Percentiles rank a stretch among this genome's conserved stretches.
Evolutionary conservation across 2,329 filamentous ascomycete species (phyloP).

Genomic region (Chaetomium globosum): DNA sequence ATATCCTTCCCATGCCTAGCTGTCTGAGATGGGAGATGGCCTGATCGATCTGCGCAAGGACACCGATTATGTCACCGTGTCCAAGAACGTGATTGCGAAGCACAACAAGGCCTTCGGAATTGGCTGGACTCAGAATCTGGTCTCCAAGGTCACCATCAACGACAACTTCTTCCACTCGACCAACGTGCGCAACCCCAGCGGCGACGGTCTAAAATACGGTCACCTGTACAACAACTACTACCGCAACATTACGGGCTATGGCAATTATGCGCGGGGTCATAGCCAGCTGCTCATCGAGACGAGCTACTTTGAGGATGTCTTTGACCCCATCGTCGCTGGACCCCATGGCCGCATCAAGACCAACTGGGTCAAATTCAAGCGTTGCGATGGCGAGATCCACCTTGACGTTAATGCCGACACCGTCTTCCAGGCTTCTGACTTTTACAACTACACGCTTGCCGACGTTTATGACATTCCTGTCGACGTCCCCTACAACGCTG

Average conservation of each 20-base stretch:
- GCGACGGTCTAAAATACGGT: neutral
- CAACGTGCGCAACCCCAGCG: slow-evolving; percentile 9
- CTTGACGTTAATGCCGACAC: neutral
- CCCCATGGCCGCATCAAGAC: slow-evolving; percentile 5
- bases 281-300: slow-evolving; percentile 6
- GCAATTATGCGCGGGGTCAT: neutral
- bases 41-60: slow-evolving; percentile 3
- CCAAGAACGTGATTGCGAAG: slow-evolving; percentile 1
- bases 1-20: neutral
- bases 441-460: slow-evolving; percentile 4
- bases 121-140: neutral
- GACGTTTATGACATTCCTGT: slow-evolving; percentile 3
- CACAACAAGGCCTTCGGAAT: slow-evolving; percentile 9
- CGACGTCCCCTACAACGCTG: neutral
- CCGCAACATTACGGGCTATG: slow-evolving; percentile 9
- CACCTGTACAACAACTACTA: slow-evolving; percentile 12
- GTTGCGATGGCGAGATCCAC: slow-evolving; percentile 2
- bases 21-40: slow-evolving; percentile 1
- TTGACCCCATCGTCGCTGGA: slow-evolving; percentile 10
- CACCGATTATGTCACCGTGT: slow-evolving; percentile 7
- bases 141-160: slow-evolving; percentile 8
- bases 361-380: slow-evolving; percentile 13
- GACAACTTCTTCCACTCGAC: slow-evolving; percentile 12
- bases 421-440: slow-evolving; percentile 1
- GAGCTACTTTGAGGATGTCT: slow-evolving; percentile 9